A percentile compares a stretch with the other conserved stretches of the same genome.
These are phyloP conservation scores for Blepharisma japonicum DNA, from an alignment of 73 alveolate species.

Conservation along the genomic window DNA sequence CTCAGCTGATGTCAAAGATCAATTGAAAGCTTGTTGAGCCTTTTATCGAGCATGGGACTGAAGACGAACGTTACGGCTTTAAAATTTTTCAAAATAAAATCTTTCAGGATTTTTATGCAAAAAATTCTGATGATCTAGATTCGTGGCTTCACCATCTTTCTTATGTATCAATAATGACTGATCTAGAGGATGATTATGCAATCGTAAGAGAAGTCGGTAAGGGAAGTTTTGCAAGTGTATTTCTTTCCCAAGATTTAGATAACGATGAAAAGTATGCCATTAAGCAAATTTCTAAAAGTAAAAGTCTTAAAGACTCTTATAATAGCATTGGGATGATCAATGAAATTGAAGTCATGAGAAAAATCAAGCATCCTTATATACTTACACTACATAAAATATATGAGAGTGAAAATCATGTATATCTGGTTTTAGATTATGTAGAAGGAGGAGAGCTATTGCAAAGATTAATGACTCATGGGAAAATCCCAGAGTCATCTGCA, in stretches of 20 bases:
- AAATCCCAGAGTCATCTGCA: not conserved
- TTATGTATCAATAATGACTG: too few species aligned
- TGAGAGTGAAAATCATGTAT: not conserved
- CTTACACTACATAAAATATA: not conserved
- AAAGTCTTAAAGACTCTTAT: not conserved
- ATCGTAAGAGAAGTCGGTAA: not conserved
- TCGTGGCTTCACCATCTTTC: too few species aligned
- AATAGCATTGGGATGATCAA: not conserved
- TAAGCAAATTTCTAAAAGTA: not conserved
- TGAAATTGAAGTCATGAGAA: constrained; percentile 1
- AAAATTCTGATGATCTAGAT: too few species aligned
- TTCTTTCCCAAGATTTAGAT: not conserved
- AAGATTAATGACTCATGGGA: not conserved
- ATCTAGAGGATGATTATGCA: not conserved
- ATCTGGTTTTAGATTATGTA: not conserved
- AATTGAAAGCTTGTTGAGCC: too few species aligned
- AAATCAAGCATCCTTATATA: not conserved
- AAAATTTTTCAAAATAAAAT: too few species aligned
- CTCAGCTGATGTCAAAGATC: too few species aligned
- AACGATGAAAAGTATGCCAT: not conserved
- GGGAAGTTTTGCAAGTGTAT: not conserved
- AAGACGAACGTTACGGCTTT: too few species aligned
- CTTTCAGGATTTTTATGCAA: too few species aligned
- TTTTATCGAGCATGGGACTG: too few species aligned
- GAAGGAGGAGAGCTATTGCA: not conserved